These are phyloP conservation scores for Scalesia atractyloides DNA, from an alignment of 129 eudicot genomes.

Conservation along the genomic window DNA sequence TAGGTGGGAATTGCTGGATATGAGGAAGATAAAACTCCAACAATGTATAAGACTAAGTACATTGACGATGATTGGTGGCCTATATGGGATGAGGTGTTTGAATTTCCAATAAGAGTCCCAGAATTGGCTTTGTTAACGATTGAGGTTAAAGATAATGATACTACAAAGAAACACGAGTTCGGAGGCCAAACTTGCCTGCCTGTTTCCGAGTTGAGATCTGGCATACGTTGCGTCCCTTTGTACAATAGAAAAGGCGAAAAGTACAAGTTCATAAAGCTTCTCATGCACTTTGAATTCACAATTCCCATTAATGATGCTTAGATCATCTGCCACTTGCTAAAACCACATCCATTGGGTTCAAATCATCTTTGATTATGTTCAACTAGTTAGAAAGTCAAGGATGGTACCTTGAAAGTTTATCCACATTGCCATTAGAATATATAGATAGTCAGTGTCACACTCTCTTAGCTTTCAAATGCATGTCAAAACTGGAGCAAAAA, in stretches of 20 bases:
- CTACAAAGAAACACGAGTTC: constrained; percentile 49
- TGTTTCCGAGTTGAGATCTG: constrained; percentile 62
- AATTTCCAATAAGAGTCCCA: constrained; percentile 66
- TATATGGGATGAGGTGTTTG: constrained; percentile 63
- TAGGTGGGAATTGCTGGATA: constrained; percentile 71
- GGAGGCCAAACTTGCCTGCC: constrained; percentile 92
- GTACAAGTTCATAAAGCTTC: constrained; percentile 72
- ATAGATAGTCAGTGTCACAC: too few species aligned
- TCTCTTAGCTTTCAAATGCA: too few species aligned
- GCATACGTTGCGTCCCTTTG: constrained; percentile 72
- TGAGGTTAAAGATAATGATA: constrained; percentile 56
- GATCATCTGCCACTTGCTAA: constrained; percentile 1
- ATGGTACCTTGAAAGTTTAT: not conserved
- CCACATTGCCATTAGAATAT: too few species aligned
- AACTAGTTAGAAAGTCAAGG: not conserved
- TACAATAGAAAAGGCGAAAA: constrained; percentile 47
- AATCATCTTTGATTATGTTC: constrained; percentile 1
- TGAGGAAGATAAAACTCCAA: constrained; percentile 41
- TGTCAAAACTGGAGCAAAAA: too few species aligned
- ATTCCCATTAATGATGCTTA: constrained; percentile 7
- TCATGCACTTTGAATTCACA: constrained; percentile 57
- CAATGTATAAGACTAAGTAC: constrained; percentile 40
- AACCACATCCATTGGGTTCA: not conserved
- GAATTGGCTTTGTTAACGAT: constrained; percentile 70
- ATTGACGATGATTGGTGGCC: constrained; percentile 73